A percentile compares a stretch with the other conserved stretches of the same genome.
These are phyloP conservation scores for Aegilops speltoides DNA, from an alignment of 176 grass and related monocot genomes.

Conservation along the genomic window DNA sequence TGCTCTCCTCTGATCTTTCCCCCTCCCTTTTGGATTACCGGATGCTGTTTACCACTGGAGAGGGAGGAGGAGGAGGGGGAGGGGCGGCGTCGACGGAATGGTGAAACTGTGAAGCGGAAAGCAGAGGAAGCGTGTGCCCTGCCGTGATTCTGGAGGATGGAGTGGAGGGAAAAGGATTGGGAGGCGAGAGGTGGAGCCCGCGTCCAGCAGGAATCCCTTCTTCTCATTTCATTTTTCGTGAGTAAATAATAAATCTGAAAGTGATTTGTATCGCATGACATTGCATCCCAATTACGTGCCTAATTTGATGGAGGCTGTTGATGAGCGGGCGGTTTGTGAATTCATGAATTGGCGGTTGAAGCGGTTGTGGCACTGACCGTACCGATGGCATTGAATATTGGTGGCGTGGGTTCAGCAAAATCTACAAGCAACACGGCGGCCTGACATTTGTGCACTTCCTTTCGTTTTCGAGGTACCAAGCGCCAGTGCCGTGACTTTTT, in stretches of 20 bases:
- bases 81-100: not conserved
- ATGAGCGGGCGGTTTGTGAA: conserved; percentile 9
- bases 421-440: not conserved
- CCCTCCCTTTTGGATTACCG: conserved; percentile 15
- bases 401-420: not conserved
- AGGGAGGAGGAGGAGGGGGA: not conserved
- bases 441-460: not conserved
- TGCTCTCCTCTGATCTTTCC: conserved; percentile 11
- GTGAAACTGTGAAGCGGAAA: conserved; percentile 28
- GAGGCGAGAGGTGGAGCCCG: not conserved
- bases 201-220: not conserved
- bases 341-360: not conserved
- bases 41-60: not conserved
- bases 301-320: not conserved
- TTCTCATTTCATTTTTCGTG: not conserved
- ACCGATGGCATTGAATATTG: not conserved
- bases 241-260: too few relatives aligned
- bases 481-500: too few relatives aligned
- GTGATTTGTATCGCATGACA: not conserved
- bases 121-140: conserved; percentile 11
- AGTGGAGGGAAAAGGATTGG: not conserved
- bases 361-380: not conserved
- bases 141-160: not conserved
- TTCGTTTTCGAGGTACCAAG: too few relatives aligned
- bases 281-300: not conserved